Evolutionary conservation across 495 filamentous ascomycete genomes (phyloP), one percentile per base, ranked within the genome.

Genomic region (Neurospora sublineolata): DNA sequence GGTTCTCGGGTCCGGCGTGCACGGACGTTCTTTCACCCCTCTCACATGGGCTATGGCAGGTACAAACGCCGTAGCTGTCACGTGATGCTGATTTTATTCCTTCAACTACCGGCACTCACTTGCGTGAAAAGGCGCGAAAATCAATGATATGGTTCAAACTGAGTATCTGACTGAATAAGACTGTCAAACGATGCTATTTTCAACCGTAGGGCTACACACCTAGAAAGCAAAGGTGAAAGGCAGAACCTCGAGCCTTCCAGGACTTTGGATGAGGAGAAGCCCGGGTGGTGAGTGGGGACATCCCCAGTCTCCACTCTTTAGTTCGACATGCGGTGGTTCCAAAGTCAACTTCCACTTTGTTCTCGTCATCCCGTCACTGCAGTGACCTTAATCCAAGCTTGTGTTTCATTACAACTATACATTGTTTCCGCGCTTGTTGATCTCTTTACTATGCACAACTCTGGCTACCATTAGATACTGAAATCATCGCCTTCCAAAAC

Each of bases 1-100:
- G 68, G 58, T 73, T 74, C 74, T 72, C 70, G 74, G 52, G 52
- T 64, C 52, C 27, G 52, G 52, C 52, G 52, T 64, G 52, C 52
- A 64, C 52, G 52, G 52, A 64, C 52, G 52, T 64, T 10, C 52
- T 64, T 27, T 64, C 52, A 64, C 52, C 52, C 52, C 52, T 64
- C 52, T 14, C 52, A 64, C 23, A 30, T 52, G 44, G 23, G 12
- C 27, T 14, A 60, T 27, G 20, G 52, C 52, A 60, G 23, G 52
- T 60, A 52, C 52, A 60, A 60, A 60, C 52, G 27, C 27, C 52
- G 52, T 14, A 4, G 27, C 6, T 30, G 52, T 60, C 52, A 60
- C 52, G 52, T 60, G 52, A 60, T 60, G 5, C 5, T 5, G 3
- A 1, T 44, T 44, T 44, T n/a, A 3, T 44, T 44, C n/a, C 44